Evolutionary conservation across 176 grass and related monocot genomes (phyloP), one percentile per base, ranked within the genome.

Genomic region (Aegilops sharonensis): DNA sequence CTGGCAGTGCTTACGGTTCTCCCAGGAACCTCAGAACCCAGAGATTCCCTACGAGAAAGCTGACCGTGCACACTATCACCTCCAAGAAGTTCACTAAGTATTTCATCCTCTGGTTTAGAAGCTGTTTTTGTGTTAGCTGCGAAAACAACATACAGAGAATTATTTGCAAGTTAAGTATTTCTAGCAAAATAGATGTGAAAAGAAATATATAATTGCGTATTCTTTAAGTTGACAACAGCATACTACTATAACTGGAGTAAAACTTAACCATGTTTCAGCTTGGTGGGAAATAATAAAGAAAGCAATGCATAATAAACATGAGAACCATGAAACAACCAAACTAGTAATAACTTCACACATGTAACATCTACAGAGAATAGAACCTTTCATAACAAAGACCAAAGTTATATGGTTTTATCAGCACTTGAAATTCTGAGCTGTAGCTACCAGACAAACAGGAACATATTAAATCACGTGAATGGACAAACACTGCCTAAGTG

Each of bases 51-150:
- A 37, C 40, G 72, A 83, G 89, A 89, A 74, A 54, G 66, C 64
- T 88, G 68, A 18, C 68, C 27, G 13, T 86, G 83, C 66, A 81
- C 82, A 43, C 88, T 88, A 81, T 87, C 86, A 81, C 80, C 81
- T 84, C 93, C 88, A 86, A 95, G 88, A 74, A 92, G 86, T 89
- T 92, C 79, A 78, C 64, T 77, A 61, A 91, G 68, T 87, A 90
- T 72, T 37, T 92, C 93, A 81, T 95, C 93, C 81, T 92, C 93
- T 56, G 84, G 83, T 79, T 83, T 92, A 48, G 81, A 79, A 77
- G 57, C 72, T n/a, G 68, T 39, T 89, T 89, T 95, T 81, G 64
- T 23, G 36, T 47, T 92, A 63, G 27, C 93, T 95, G 93, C 18
- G 25, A 64, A 88, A 92, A 72, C 34, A 68, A 59, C 77, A 59